phyloP scores from a whole-genome alignment of 2,329 filamentous ascomycete species.

The Aaosphaeria arxii region DNA sequence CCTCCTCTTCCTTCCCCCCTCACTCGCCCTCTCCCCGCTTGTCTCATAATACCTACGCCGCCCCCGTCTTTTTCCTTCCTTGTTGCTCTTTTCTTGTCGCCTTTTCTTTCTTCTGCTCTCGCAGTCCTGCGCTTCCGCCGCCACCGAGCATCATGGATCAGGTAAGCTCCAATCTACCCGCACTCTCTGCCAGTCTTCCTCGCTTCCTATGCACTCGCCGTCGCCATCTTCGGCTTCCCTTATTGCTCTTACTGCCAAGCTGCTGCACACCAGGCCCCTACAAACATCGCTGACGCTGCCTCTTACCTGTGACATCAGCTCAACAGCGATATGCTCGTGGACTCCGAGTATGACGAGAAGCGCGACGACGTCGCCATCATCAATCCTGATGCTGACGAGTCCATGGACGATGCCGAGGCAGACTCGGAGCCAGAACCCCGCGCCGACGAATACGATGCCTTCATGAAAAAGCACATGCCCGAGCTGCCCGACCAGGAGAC shows the following conservation, averaged over 20 bases:
- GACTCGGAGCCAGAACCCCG: slow-evolving; percentile 51
- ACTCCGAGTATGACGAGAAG: slow-evolving; percentile 62
- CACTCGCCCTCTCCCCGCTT: too few relatives aligned
- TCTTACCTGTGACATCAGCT: slow-evolving; percentile 41
- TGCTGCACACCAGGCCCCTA: slow-evolving; percentile 4
- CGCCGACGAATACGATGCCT: slow-evolving; percentile 71
- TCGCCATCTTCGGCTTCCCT: slow-evolving; percentile 13
- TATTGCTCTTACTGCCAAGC: neutral
- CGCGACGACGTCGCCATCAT: slow-evolving; percentile 61
- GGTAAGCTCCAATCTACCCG: slow-evolving; percentile 17
- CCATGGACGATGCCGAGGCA: slow-evolving; percentile 48
- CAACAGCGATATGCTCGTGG: slow-evolving; percentile 62
- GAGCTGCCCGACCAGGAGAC: slow-evolving; percentile 77
- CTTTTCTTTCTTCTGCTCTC: slow-evolving; percentile 1
- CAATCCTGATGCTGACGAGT: slow-evolving; percentile 57
- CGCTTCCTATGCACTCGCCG: slow-evolving; percentile 11
- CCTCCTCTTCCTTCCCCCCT: too few relatives aligned
- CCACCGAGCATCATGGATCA: slow-evolving; percentile 22
- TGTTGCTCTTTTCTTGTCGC: neutral
- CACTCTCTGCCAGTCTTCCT: neutral
- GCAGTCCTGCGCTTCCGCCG: slow-evolving; percentile 5
- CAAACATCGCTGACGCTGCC: slow-evolving; percentile 3
- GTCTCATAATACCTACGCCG: too few relatives aligned
- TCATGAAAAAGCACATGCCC: slow-evolving; percentile 76
- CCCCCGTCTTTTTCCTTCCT: neutral